These are phyloP conservation scores for Hygrophila difformis DNA, from an alignment of 257 asterid species.

Conservation along the genomic window DNA sequence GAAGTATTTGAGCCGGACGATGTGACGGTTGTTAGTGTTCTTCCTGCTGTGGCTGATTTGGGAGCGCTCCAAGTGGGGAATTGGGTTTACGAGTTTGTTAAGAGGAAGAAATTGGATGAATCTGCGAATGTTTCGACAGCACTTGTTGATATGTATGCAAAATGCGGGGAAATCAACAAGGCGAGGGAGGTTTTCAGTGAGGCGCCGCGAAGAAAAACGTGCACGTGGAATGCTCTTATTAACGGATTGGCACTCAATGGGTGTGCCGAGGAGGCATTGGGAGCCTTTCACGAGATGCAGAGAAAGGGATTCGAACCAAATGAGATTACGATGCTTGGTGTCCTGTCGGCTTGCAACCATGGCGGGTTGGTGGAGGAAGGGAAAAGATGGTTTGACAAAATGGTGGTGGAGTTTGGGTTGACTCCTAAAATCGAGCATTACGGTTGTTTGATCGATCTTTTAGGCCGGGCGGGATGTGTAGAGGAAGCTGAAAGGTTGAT, in stretches of 20 bases:
- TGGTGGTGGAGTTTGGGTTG: conserved; percentile 48
- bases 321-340: conserved; percentile 74
- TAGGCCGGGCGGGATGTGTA: conserved; percentile 79
- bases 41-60: conserved; percentile 85
- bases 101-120: conserved; percentile 52
- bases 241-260: conserved; percentile 90
- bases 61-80: conserved; percentile 85
- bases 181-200: conserved; percentile 52
- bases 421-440: conserved; percentile 67
- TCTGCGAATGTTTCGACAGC: conserved; percentile 76
- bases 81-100: conserved; percentile 51
- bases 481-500: conserved; percentile 80
- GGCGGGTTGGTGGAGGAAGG: conserved; percentile 94
- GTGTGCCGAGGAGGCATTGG: conserved; percentile 61
- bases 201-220: conserved; percentile 34
- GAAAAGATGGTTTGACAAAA: conserved; percentile 56
- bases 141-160: conserved; percentile 82
- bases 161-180: conserved; percentile 68
- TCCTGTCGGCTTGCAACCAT: conserved; percentile 87
- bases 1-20: conserved; percentile 49
- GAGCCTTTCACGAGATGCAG: conserved; percentile 53
- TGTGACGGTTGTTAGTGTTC: conserved; percentile 67
- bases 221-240: conserved; percentile 88
- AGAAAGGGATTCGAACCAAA: conserved; percentile 42
- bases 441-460: conserved; percentile 75